Evolutionary conservation across 306 rosid genomes (phyloP).

Genomic region (Hylodesmum podocarpum): DNA sequence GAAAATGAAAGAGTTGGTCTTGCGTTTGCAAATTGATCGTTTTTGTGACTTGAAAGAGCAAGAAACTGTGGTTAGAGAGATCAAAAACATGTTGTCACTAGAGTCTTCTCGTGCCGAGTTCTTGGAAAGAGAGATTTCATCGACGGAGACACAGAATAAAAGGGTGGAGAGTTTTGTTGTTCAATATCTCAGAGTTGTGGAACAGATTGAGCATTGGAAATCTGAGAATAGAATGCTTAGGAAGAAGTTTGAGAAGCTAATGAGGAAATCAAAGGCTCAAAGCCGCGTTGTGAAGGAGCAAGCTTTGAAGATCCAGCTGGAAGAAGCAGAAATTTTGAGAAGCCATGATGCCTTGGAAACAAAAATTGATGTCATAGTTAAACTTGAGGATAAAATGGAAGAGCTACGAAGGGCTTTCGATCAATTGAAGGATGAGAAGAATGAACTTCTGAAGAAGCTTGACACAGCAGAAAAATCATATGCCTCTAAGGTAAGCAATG

Average conservation of each 20-base stretch:
- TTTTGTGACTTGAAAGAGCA: constrained; percentile 57
- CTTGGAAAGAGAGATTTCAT: constrained; percentile 53
- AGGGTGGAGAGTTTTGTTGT: constrained; percentile 40
- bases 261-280: constrained; percentile 51
- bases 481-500: constrained; percentile 49
- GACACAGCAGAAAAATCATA: constrained; percentile 45
- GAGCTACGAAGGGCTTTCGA: constrained; percentile 42
- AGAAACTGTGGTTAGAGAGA: constrained; percentile 48
- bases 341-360: constrained; percentile 40
- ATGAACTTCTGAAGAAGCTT: constrained; percentile 42
- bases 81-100: constrained; percentile 41
- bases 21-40: constrained; percentile 41
- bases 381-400: constrained; percentile 45
- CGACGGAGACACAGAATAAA: constrained; percentile 44
- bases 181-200: constrained; percentile 41
- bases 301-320: constrained; percentile 42
- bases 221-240: constrained; percentile 49
- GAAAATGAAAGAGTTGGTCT: constrained; percentile 48
- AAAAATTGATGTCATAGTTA: constrained; percentile 27
- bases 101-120: constrained; percentile 50
- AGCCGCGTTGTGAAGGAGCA: constrained; percentile 38
- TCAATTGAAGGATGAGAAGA: constrained; percentile 52
- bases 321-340: constrained; percentile 47
- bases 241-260: constrained; percentile 47
- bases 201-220: constrained; percentile 50